A percentile compares a stretch with the other conserved stretches of the same genome.
These are phyloP conservation scores for Mucor circinelloides DNA, from an alignment of 371 early-diverging fungal genomes.

Conservation along the genomic window DNA sequence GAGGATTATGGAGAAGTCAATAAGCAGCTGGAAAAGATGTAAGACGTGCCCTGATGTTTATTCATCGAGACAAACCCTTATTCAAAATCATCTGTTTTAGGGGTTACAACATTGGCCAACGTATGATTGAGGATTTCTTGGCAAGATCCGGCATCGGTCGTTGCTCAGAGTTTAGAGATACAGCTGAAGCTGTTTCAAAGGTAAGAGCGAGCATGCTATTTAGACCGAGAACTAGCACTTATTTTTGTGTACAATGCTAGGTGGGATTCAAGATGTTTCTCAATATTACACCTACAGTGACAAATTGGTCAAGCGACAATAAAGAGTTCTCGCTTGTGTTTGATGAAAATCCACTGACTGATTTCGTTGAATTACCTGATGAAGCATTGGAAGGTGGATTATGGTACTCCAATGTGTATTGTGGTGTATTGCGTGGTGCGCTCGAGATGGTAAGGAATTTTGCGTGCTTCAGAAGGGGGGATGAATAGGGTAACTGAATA, in stretches of 20 bases:
- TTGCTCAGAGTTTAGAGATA: conserved; percentile 89
- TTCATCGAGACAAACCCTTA: background rate
- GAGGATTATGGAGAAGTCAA: conserved; percentile 93
- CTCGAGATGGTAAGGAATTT: conserved; percentile 83
- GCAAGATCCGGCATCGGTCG: conserved; percentile 81
- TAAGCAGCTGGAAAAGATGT: conserved; percentile 96
- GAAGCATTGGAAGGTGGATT: conserved; percentile 82
- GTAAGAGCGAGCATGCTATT: conserved; percentile 22
- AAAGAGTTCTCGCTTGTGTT: conserved; percentile 89
- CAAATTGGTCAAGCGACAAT: conserved; percentile 79
- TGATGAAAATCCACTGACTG: conserved; percentile 95
- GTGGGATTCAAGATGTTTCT: conserved; percentile 96
- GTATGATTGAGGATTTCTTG: conserved; percentile 96
- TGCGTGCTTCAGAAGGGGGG: background rate
- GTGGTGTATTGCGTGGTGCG: conserved; percentile 93
- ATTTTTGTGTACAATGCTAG: conserved; percentile 27
- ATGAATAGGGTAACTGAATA: background rate
- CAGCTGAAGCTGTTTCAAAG: conserved; percentile 92
- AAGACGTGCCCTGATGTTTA: conserved; percentile 18
- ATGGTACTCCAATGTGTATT: conserved; percentile 95
- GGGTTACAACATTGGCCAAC: conserved; percentile 97
- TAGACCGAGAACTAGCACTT: background rate
- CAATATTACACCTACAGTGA: conserved; percentile 82
- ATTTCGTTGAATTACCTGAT: conserved; percentile 84
- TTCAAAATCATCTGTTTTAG: conserved; percentile 39